Percentiles rank a stretch among this genome's conserved stretches.
phyloP scores from a whole-genome alignment of 2,329 filamentous ascomycete species.

The Microsporum audouinii region DNA sequence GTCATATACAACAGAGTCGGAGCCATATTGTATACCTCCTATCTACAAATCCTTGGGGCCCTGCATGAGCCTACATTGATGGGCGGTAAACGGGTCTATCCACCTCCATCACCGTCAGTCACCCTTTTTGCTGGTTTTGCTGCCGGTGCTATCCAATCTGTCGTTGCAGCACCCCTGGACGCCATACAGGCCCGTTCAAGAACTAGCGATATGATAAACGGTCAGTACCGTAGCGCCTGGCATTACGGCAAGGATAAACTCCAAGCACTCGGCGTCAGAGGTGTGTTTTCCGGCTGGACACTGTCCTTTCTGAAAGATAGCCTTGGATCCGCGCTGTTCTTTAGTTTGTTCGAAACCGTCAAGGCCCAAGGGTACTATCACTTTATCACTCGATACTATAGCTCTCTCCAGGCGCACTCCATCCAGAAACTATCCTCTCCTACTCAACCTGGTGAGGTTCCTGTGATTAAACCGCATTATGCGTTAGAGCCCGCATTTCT shows the following conservation, averaged over 20 bases:
- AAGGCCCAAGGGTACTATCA: constrained; percentile 53
- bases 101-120: constrained; percentile 42
- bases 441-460: constrained; percentile 24
- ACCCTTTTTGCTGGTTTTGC: constrained; percentile 50
- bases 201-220: constrained; percentile 47
- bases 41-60: constrained; percentile 48
- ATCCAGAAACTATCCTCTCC: constrained; percentile 22
- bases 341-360: constrained; percentile 51
- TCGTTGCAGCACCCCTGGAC: constrained; percentile 52
- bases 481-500: constrained; percentile 52
- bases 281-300: constrained; percentile 53
- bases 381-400: constrained; percentile 50
- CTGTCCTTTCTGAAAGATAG: constrained; percentile 50
- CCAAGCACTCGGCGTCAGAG: constrained; percentile 47
- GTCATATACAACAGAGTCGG: constrained; percentile 39
- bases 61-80: constrained; percentile 48
- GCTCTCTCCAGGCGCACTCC: constrained; percentile 24
- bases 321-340: constrained; percentile 51
- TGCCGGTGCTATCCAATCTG: constrained; percentile 49
- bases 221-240: constrained; percentile 52
- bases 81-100: constrained; percentile 48
- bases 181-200: constrained; percentile 52
- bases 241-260: constrained; percentile 49
- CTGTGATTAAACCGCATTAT: constrained; percentile 50
- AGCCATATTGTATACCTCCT: constrained; percentile 52